These are phyloP conservation scores for Starmerella apis DNA, from an alignment of 805 yeast genomes.

Conservation along the genomic window DNA sequence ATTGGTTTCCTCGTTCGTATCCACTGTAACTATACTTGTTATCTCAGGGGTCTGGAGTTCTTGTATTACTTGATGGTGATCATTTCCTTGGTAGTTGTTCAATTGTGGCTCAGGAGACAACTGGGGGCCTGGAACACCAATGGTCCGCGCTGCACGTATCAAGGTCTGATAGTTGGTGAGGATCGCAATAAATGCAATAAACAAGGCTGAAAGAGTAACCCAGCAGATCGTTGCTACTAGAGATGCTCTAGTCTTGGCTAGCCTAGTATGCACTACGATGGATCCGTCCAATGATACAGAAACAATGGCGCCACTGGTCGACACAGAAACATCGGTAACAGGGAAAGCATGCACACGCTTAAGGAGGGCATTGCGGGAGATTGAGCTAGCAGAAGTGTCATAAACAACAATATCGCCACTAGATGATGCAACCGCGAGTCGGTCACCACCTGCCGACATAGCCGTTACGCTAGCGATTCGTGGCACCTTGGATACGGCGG, in stretches of 20 bases:
- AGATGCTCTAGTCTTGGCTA: not conserved
- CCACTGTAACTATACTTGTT: not conserved
- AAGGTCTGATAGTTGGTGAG: not conserved
- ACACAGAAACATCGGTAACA: constrained; percentile 22
- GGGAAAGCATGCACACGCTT: constrained; percentile 21
- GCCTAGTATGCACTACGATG: constrained; percentile 10
- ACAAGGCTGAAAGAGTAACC: constrained; percentile 16
- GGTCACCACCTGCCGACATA: constrained; percentile 15
- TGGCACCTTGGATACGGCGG: constrained; percentile 8
- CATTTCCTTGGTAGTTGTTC: not conserved
- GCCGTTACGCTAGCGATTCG: constrained; percentile 20
- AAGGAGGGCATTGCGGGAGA: constrained; percentile 7
- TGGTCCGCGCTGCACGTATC: not conserved
- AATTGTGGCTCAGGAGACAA: not conserved
- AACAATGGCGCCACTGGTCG: constrained; percentile 15
- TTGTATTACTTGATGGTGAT: not conserved
- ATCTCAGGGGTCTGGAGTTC: not conserved
- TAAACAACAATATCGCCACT: constrained; percentile 23
- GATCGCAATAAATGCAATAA: constrained; percentile 15
- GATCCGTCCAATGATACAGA: constrained; percentile 25
- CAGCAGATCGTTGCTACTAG: constrained; percentile 16
- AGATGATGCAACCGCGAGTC: constrained; percentile 22
- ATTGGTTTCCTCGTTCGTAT: not conserved
- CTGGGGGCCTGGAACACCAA: not conserved
- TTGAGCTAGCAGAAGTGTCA: not conserved